Percentiles rank a stretch among this genome's conserved stretches.
Evolutionary conservation across 768 basidiomycete genomes (phyloP).

Genomic region (Punctularia strigosozonata): DNA sequence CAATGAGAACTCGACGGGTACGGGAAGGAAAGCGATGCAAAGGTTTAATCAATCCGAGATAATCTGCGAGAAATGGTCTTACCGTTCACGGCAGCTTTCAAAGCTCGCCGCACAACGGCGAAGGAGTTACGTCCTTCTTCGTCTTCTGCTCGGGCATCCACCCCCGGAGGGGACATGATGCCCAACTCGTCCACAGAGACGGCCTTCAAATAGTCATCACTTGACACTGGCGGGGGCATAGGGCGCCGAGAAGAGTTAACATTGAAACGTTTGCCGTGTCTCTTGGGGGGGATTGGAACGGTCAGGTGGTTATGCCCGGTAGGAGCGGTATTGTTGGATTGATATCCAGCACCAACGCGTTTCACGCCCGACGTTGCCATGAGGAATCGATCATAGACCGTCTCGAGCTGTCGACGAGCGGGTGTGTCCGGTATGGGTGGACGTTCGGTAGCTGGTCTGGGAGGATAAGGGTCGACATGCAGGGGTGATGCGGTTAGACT

Average conservation of each 20-base stretch:
- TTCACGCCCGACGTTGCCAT: conserved; percentile 77
- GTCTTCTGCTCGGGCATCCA: too few species aligned
- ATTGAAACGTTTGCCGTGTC: conserved; percentile 23
- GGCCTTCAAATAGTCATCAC: conserved; percentile 39
- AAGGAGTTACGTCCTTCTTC: conserved; percentile 40
- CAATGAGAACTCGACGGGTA: conserved; percentile 5
- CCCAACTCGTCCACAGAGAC: conserved; percentile 60
- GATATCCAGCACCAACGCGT: conserved; percentile 71
- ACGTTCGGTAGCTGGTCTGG: conserved; percentile 25
- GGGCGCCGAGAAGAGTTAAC: conserved; percentile 36
- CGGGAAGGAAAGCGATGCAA: conserved; percentile 7
- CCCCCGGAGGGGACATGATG: conserved; percentile 21
- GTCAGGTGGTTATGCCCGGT: too few species aligned
- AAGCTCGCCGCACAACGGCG: conserved; percentile 53
- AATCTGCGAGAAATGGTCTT: conserved; percentile 41
- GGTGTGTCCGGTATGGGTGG: conserved; percentile 37
- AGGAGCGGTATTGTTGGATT: conserved; percentile 50
- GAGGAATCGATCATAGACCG: conserved; percentile 72
- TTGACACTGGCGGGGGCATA: conserved; percentile 67
- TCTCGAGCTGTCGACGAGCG: conserved; percentile 49
- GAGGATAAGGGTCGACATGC: conserved; percentile 55
- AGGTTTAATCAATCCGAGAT: conserved; percentile 24
- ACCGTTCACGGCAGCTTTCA: conserved; percentile 66
- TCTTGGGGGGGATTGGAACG: conserved; percentile 14
- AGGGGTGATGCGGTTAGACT: conserved; percentile 50